Evolutionary conservation across 768 basidiomycete genomes (phyloP), one percentile per base, ranked within the genome.

Genomic region (Steccherinum ochraceum): DNA sequence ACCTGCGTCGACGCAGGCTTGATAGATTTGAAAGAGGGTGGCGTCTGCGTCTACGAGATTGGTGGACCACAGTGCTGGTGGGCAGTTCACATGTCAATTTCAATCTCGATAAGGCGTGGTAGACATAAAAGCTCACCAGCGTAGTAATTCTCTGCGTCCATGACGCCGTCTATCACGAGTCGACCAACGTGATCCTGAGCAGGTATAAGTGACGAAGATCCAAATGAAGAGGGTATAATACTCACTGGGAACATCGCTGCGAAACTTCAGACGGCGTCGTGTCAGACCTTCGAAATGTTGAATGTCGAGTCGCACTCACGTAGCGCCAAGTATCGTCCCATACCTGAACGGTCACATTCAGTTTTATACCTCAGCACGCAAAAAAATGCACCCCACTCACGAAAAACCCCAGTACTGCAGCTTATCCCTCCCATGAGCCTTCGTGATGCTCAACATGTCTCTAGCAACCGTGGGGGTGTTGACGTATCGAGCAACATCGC

Each of bases 131-230:
- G 52, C 61, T 61, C 56, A 35, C 30, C 30, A 16, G 30, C 30
- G 30, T 35, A 35, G 30, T 35, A 16, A 35, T 60, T 58, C 23
- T 61, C 42, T 2, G 53, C 46, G 52, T 66, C 63, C n/a, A 50
- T 58, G 3, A 66, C 63, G 35, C 67, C 67, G 48, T 68, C 67
- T 23, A 68, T 58, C 30, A 67, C 54, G 1, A 68, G 26, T 2
- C 64, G 58, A 19, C 56, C 67, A 4, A 68, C 59, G 47, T 68
- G 59, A 53, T 67, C 60, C 30, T 35, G 30, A 16, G 30, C 7
- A 35, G 30, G 30, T 16, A 35, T 16, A 35, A 35, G 16, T 35
- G 7, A 16, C 16, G 30, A 35, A 16, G 16, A 7, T 7, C 30
- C 16, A 16, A 35, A 16, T 16, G 7, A 16, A 7, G 30, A 16